Evolutionary conservation across 2,329 filamentous ascomycete genomes (phyloP), one percentile per base, ranked within the genome.

Genomic region (Alternaria solani): DNA sequence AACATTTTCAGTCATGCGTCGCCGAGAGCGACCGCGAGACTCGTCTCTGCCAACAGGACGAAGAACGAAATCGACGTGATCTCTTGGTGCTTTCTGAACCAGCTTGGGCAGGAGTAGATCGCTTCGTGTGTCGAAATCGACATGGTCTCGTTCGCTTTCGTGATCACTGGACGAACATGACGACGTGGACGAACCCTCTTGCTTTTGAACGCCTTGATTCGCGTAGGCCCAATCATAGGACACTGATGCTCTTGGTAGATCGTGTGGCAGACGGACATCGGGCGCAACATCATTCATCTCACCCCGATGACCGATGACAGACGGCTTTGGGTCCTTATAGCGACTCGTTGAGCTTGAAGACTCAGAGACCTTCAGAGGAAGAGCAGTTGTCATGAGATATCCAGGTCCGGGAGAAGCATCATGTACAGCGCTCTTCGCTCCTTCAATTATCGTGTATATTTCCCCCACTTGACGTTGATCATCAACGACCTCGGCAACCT

Each of bases 361-460:
- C 20, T 52, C 48, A 12, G 67, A 70, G 2, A 55, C 62, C 23
- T 59, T 48, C 4, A 76, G 65, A 28, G 73, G 73, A 36, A 70
- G 70, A 16, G 46, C 55, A 11, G 61, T 66, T 7, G 39, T 44
- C 69, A 74, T 72, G 18, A 75, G 55, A 49, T 68, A 62, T 43
- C 34, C 49, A 5, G 73, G 69, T 8, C 69, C 64, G 28, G 16
- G 38, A n/a, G 70, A 68, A 25, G 78, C 72, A 32, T 73, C 72
- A 20, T 72, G 68, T 8, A 82, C 61, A 4, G 77, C 77, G 11
- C 71, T 61, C 23, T 72, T 75, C 2, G 80, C 80, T 57, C 73
- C 74, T 57, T 81, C 70, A 16, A 82, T 75, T 14, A 82, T 79
- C 2, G 71, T 62, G 34, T 78, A 75, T 18, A 81, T 76, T 26